Conservation (phyloP, 768 basidiomycete species). For the Macrolepiota albuminosa region DNA sequence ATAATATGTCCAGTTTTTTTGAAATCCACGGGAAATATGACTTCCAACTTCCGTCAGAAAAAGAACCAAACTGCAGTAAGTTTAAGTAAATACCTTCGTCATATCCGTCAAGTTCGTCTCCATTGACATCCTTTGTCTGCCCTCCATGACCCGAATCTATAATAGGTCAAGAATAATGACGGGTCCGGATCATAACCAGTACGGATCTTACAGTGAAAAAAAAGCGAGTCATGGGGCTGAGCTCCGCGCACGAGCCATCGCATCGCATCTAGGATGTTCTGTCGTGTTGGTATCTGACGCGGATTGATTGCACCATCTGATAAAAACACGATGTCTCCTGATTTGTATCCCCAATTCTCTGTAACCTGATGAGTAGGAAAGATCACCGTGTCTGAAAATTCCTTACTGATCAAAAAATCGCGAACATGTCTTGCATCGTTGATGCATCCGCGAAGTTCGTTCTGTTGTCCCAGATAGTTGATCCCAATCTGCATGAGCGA, state of each 20-base stretch:
- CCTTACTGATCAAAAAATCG: constrained; percentile 56
- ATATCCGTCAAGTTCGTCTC: constrained; percentile 74
- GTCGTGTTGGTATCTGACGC: constrained; percentile 38
- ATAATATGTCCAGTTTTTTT: constrained; percentile 71
- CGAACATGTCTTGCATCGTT: constrained; percentile 75
- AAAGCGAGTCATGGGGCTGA: constrained; percentile 64
- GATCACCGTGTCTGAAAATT: not conserved
- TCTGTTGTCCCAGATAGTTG: constrained; percentile 63
- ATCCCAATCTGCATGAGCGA: constrained; percentile 63
- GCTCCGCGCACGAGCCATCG: constrained; percentile 65
- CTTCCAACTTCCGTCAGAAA: constrained; percentile 26
- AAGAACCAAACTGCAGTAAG: not conserved
- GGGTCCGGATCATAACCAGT: not conserved
- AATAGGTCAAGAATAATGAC: not conserved
- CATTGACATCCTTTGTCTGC: constrained; percentile 71
- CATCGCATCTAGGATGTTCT: constrained; percentile 47
- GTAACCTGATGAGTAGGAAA: not conserved
- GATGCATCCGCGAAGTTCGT: constrained; percentile 70
- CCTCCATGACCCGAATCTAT: constrained; percentile 95
- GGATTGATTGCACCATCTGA: constrained; percentile 51
- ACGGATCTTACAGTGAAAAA: constrained; percentile 60
- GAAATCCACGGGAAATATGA: constrained; percentile 89
- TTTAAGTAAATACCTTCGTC: constrained; percentile 57
- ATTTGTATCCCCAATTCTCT: constrained; percentile 45
- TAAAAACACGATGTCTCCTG: constrained; percentile 65